These are phyloP conservation scores for Citrus medica DNA, from an alignment of 345 rosid species.

Conservation along the genomic window DNA sequence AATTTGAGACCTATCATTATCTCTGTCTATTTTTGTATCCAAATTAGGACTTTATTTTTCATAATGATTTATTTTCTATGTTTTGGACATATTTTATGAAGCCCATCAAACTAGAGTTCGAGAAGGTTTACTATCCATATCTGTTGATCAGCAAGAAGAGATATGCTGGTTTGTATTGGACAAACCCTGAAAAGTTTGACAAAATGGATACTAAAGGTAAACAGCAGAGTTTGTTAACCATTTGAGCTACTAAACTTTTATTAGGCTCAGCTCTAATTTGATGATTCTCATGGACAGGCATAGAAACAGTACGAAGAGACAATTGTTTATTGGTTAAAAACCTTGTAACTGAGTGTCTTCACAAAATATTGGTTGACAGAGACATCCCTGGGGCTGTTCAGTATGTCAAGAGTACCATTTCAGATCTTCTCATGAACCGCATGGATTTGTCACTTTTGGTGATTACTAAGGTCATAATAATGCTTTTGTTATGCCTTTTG, in stretches of 20 bases:
- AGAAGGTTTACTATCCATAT: conserved; percentile 94
- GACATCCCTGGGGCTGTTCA: conserved; percentile 86
- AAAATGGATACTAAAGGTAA: conserved; percentile 98
- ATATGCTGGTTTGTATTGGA: conserved; percentile 97
- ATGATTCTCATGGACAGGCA: conserved; percentile 53
- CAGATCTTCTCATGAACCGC: conserved; percentile 98
- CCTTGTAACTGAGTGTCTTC: conserved; percentile 88
- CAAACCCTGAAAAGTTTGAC: conserved; percentile 75
- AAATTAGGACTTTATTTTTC: not conserved
- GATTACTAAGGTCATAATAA: conserved; percentile 74
- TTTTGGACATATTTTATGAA: conserved; percentile 32
- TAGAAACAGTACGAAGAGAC: conserved; percentile 98
- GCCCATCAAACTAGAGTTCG: conserved; percentile 99
- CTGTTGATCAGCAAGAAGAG: conserved; percentile 95
- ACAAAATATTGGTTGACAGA: conserved; percentile 82
- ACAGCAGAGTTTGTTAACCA: conserved; percentile 4
- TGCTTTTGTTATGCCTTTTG: conserved; percentile 20
- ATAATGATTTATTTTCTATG: conserved; percentile 13
- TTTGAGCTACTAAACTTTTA: conserved; percentile 12
- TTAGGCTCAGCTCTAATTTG: conserved; percentile 7
- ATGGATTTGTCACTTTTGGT: conserved; percentile 97
- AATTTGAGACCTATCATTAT: not conserved
- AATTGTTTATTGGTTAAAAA: conserved; percentile 94
- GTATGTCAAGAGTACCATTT: conserved; percentile 80
- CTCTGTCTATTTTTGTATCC: not conserved